Percentiles rank a stretch among this genome's conserved stretches.
Evolutionary conservation across 441 rosid species (phyloP).

Genomic region (Croton setiger): DNA sequence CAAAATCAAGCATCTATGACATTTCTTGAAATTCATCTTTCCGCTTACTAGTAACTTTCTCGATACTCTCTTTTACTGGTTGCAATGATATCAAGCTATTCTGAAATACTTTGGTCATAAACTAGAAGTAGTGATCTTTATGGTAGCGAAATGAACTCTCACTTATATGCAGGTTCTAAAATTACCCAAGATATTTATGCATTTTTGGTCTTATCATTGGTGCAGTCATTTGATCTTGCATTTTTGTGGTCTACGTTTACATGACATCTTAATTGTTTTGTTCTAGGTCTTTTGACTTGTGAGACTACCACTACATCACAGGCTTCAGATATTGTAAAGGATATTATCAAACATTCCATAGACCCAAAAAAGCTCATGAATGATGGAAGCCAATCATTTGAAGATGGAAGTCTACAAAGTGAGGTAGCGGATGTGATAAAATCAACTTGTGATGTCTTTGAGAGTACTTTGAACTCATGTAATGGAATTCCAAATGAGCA

Average conservation of each 20-base stretch:
- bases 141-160: too few species aligned
- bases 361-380: constrained; percentile 31
- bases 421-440: constrained; percentile 45
- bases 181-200: not conserved
- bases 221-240: not conserved
- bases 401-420: constrained; percentile 33
- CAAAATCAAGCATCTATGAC: not conserved
- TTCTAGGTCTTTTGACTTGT: constrained; percentile 62
- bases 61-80: not conserved
- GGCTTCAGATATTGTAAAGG: constrained; percentile 53
- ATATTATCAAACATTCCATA: constrained; percentile 48
- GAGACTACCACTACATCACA: constrained; percentile 50
- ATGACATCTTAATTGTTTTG: constrained; percentile 11
- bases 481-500: constrained; percentile 57
- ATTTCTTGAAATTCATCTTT: not conserved
- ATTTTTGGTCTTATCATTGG: not conserved
- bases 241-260: constrained; percentile 24
- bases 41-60: not conserved
- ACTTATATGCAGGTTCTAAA: too few species aligned
- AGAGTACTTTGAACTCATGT: constrained; percentile 41
- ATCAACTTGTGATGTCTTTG: constrained; percentile 50
- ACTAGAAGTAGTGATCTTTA: too few species aligned
- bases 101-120: not conserved
- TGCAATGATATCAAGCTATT: not conserved
- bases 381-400: constrained; percentile 32